These are phyloP conservation scores for Clonostachys solani DNA, from an alignment of 2,329 filamentous ascomycete species.

Conservation along the genomic window DNA sequence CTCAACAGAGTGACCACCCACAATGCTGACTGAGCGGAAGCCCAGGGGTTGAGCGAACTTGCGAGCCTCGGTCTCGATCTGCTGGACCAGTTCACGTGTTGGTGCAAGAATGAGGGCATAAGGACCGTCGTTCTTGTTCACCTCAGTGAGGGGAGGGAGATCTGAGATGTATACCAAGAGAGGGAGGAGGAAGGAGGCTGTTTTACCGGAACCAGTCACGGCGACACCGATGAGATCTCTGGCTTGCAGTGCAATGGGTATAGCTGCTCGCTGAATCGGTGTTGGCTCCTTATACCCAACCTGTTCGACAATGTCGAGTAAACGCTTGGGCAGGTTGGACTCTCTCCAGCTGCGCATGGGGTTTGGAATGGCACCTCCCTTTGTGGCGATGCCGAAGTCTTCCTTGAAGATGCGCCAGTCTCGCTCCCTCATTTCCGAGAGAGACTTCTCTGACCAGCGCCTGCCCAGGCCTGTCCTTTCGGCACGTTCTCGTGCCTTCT, in stretches of 20 bases:
- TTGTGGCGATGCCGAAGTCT: slow-evolving; percentile 94
- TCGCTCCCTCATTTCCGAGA: slow-evolving; percentile 92
- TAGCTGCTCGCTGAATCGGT: slow-evolving; percentile 88
- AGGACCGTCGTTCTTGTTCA: slow-evolving; percentile 88
- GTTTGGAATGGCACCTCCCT: slow-evolving; percentile 87
- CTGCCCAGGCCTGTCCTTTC: slow-evolving; percentile 75
- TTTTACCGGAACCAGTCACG: slow-evolving; percentile 97
- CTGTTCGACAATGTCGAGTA: slow-evolving; percentile 76
- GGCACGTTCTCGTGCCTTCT: slow-evolving; percentile 66
- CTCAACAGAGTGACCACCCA: slow-evolving; percentile 94
- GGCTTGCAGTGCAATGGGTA: slow-evolving; percentile 88
- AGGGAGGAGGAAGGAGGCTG: slow-evolving; percentile 88
- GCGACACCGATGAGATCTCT: slow-evolving; percentile 98
- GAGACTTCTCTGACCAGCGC: slow-evolving; percentile 91
- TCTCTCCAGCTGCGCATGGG: slow-evolving; percentile 95
- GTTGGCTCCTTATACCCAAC: slow-evolving; percentile 92
- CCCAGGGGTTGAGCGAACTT: slow-evolving; percentile 90
- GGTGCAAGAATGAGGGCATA: slow-evolving; percentile 97
- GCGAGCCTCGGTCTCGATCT: slow-evolving; percentile 90
- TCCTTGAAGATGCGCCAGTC: slow-evolving; percentile 99
- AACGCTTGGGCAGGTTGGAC: slow-evolving; percentile 69
- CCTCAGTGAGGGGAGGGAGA: slow-evolving; percentile 77
- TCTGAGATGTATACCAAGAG: slow-evolving; percentile 92
- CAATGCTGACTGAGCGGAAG: slow-evolving; percentile 93
- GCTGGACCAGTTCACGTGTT: slow-evolving; percentile 94